Evolutionary conservation across 345 rosid species (phyloP).

Genomic region (Camelina neglecta): DNA sequence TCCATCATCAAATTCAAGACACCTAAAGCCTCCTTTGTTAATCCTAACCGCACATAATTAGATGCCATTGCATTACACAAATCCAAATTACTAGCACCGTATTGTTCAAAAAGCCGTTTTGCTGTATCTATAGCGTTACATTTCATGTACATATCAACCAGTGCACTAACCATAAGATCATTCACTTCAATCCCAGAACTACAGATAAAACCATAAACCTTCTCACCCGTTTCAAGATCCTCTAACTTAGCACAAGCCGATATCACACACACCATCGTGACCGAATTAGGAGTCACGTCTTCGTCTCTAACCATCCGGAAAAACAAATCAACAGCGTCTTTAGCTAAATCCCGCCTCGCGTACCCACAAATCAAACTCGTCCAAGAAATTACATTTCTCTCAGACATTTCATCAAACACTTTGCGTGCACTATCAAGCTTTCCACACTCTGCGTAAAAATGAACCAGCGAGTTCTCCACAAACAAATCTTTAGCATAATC

Average conservation of each 20-base stretch:
- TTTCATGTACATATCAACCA: constrained; percentile 78
- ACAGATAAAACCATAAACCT: constrained; percentile 51
- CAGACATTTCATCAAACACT: constrained; percentile 66
- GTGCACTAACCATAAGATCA: constrained; percentile 58
- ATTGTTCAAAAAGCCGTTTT: constrained; percentile 54
- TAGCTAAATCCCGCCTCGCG: constrained; percentile 48
- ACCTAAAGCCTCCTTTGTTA: constrained; percentile 54
- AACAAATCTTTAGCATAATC: constrained; percentile 53
- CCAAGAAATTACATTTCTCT: constrained; percentile 72
- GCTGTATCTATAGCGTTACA: constrained; percentile 58
- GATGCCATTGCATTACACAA: constrained; percentile 62
- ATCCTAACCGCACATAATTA: constrained; percentile 58
- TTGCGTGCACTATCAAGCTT: constrained; percentile 51
- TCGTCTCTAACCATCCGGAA: constrained; percentile 53
- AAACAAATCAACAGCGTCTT: constrained; percentile 63
- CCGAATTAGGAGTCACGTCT: constrained; percentile 54
- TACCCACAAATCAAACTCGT: constrained; percentile 75
- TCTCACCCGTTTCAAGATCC: constrained; percentile 57
- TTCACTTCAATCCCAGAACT: constrained; percentile 50
- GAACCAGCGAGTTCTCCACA: constrained; percentile 64
- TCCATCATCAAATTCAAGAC: constrained; percentile 54
- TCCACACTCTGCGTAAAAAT: constrained; percentile 63
- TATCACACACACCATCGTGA: constrained; percentile 64
- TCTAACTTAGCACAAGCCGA: constrained; percentile 70
- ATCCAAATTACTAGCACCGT: constrained; percentile 54